Conservation (phyloP, 768 basidiomycete genomes). For the Boletus eberwhitei region DNA sequence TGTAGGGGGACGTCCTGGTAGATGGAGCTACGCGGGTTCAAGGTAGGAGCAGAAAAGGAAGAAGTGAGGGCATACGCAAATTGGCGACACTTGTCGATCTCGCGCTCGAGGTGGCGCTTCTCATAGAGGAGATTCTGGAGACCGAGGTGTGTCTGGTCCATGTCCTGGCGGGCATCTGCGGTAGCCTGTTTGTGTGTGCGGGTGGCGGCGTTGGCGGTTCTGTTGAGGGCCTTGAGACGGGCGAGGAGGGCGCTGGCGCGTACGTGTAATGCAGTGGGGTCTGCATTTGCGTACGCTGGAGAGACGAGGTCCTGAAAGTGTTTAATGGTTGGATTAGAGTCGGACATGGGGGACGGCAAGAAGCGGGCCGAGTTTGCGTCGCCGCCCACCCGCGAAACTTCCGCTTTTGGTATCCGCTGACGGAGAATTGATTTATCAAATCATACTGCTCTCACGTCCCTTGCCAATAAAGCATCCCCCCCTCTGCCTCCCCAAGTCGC, state of each 20-base stretch:
- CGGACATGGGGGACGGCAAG: conserved; percentile 23
- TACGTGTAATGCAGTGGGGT: conserved; percentile 46
- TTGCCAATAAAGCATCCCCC: conserved; percentile 16
- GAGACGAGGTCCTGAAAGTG: conserved; percentile 63
- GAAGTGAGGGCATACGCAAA: conserved; percentile 58
- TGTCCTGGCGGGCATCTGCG: conserved; percentile 72
- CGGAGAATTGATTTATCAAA: neutral
- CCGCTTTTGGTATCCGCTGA: conserved; percentile 13
- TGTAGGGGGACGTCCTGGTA: conserved; percentile 86
- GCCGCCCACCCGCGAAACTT: neutral
- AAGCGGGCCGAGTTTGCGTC: conserved; percentile 4
- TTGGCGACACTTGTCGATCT: conserved; percentile 90
- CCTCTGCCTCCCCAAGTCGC: neutral
- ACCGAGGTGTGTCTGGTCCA: conserved; percentile 86
- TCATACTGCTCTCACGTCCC: conserved; percentile 16
- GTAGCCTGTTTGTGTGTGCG: conserved; percentile 71
- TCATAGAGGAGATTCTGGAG: conserved; percentile 88
- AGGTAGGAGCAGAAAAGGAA: neutral
- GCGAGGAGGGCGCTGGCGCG: conserved; percentile 75
- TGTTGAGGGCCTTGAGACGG: conserved; percentile 75
- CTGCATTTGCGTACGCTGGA: conserved; percentile 44
- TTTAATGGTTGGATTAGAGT: conserved; percentile 51
- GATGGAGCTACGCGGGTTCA: conserved; percentile 55
- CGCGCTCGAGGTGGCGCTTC: conserved; percentile 83
- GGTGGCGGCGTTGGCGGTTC: conserved; percentile 67